A percentile compares a stretch with the other conserved stretches of the same genome.
Evolutionary conservation across 805 yeast genomes (phyloP).

Genomic region (Hanseniaspora hatyaiensis): DNA sequence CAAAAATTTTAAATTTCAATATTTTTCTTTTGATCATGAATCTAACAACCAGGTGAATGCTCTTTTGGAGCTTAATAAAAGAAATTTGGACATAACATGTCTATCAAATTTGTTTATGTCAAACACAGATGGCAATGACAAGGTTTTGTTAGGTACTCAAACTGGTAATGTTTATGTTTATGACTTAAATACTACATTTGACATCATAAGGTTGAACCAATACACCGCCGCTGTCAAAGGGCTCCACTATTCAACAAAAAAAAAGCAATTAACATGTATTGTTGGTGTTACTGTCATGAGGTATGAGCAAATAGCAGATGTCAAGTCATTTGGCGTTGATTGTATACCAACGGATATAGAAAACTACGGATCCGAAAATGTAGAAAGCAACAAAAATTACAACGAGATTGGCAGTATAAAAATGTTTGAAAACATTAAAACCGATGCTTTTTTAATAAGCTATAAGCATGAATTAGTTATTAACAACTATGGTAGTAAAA

Average conservation of each 20-base stretch:
- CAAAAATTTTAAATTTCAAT: background rate
- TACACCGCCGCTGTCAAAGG: conserved; percentile 22
- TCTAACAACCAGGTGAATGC: background rate
- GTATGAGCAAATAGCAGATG: conserved; percentile 17
- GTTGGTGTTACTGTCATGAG: conserved; percentile 21
- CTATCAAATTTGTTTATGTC: background rate
- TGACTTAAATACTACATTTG: background rate
- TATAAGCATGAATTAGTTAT: conserved; percentile 39
- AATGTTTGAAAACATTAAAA: conserved; percentile 3
- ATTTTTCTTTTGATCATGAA: background rate
- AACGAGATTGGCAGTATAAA: conserved; percentile 25
- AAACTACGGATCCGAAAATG: conserved; percentile 22
- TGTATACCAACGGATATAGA: conserved; percentile 20
- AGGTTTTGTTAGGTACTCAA: conserved; percentile 17
- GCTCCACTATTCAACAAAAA: conserved; percentile 24
- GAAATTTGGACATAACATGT: background rate
- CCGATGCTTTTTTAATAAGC: conserved; percentile 35
- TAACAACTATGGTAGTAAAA: conserved; percentile 27
- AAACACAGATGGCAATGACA: background rate
- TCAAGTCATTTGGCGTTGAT: conserved; percentile 16
- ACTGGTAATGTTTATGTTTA: conserved; percentile 20
- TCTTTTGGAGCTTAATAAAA: background rate
- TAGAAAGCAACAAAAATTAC: conserved; percentile 31
- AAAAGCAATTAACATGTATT: conserved; percentile 12
- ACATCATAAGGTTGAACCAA: conserved; percentile 11